Evolutionary conservation across 495 filamentous ascomycete genomes (phyloP).

Genomic region (Aspergillus olivimuriae): DNA sequence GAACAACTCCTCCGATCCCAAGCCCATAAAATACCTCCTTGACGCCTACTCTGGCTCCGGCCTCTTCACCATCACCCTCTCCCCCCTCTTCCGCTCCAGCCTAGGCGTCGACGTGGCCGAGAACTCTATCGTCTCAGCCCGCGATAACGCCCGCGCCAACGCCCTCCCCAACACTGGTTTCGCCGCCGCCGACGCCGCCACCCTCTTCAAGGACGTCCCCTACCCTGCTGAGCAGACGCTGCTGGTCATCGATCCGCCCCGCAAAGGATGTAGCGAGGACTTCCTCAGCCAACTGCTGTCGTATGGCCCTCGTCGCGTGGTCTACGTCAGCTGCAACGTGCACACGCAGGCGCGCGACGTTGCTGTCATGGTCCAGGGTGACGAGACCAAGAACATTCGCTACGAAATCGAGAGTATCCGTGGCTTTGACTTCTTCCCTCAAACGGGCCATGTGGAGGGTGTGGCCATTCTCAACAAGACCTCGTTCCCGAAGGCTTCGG

Average conservation of each 20-base stretch:
- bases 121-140: conserved; percentile 67
- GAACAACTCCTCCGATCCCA: conserved; percentile 22
- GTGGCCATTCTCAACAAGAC: conserved; percentile 68
- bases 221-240: conserved; percentile 75
- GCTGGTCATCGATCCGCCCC: conserved; percentile 87
- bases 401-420: conserved; percentile 89
- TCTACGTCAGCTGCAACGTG: conserved; percentile 96
- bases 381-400: conserved; percentile 41
- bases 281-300: conserved; percentile 75
- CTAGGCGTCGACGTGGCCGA: conserved; percentile 67
- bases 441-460: conserved; percentile 94
- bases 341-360: conserved; percentile 96
- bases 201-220: conserved; percentile 66
- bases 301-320: conserved; percentile 69
- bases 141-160: conserved; percentile 71
- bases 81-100: conserved; percentile 64
- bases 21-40: conserved; percentile 73
- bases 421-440: conserved; percentile 97
- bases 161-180: conserved; percentile 67
- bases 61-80: conserved; percentile 92
- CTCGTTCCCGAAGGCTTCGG: conserved; percentile 1
- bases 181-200: conserved; percentile 74
- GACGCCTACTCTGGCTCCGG: conserved; percentile 97
- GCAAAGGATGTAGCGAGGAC: conserved; percentile 85
- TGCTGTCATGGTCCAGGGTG: conserved; percentile 68